Percentiles rank a stretch among this genome's conserved stretches.
Evolutionary conservation across 441 rosid genomes (phyloP).

Genomic region (Adansonia madagascariensis): DNA sequence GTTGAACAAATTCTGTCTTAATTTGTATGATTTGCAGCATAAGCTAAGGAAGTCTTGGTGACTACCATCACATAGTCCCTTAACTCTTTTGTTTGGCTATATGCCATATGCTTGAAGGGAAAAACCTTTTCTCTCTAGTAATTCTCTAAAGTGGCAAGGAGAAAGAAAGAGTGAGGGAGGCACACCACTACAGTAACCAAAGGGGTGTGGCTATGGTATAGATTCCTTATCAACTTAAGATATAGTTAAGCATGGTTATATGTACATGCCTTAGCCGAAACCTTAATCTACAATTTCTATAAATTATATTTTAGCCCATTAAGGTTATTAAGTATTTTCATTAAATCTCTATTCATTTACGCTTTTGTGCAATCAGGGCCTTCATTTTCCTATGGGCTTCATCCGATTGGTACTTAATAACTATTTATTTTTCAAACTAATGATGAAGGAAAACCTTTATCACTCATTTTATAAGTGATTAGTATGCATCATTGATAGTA

Average conservation of each 20-base stretch:
- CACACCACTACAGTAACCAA: neutral
- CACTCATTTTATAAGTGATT: neutral
- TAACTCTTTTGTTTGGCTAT: neutral
- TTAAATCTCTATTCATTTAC: neutral
- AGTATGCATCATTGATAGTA: neutral
- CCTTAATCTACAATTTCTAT: neutral
- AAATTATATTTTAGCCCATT: neutral
- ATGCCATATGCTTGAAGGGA: neutral
- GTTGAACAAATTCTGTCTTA: neutral
- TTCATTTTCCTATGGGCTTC: neutral
- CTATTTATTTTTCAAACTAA: neutral
- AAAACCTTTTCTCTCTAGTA: neutral
- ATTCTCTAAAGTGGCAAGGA: neutral
- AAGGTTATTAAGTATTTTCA: neutral
- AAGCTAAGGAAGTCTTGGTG: neutral
- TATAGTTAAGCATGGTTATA: neutral
- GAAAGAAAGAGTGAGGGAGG: neutral
- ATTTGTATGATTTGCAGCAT: neutral
- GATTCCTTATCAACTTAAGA: neutral
- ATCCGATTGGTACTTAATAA: neutral
- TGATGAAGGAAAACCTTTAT: constrained; percentile 11
- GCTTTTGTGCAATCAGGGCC: constrained; percentile 1
- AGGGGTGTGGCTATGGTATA: neutral
- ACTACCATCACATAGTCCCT: neutral
- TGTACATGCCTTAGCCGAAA: neutral